Conservation (phyloP, 2,329 filamentous ascomycete genomes). For the Aureobasidium pullulans region DNA sequence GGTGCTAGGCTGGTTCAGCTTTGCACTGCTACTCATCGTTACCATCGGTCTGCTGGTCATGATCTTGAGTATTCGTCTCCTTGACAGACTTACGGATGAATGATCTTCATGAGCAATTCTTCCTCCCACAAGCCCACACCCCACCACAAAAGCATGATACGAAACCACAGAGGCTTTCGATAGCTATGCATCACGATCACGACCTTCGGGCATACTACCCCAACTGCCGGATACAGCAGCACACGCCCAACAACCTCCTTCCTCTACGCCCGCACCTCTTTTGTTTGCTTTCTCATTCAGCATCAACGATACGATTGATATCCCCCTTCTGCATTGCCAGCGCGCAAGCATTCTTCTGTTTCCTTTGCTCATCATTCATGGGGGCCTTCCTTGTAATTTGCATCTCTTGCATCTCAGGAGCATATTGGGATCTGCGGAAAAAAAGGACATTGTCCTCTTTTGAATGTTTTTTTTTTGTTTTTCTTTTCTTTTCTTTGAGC, state of each 20-base stretch:
- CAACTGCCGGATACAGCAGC: not conserved
- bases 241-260: not conserved
- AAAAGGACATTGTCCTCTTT: too few species aligned
- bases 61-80: slow-evolving; percentile 84
- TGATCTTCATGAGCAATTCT: not conserved
- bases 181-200: slow-evolving; percentile 2
- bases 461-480: not conserved
- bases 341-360: not conserved
- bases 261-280: not conserved
- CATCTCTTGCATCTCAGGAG: not conserved
- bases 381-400: not conserved
- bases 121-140: not conserved
- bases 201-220: not conserved
- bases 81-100: slow-evolving; percentile 52
- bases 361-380: not conserved
- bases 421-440: not conserved
- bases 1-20: slow-evolving; percentile 97
- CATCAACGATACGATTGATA: not conserved
- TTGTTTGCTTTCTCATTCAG: not conserved
- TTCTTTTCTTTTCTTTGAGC: not conserved
- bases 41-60: slow-evolving; percentile 93
- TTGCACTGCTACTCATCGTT: slow-evolving; percentile 85
- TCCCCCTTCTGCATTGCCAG: not conserved
- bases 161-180: not conserved
- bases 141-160: not conserved